phyloP scores from a whole-genome alignment of 768 basidiomycete genomes.

The Suillus occidentalis region DNA sequence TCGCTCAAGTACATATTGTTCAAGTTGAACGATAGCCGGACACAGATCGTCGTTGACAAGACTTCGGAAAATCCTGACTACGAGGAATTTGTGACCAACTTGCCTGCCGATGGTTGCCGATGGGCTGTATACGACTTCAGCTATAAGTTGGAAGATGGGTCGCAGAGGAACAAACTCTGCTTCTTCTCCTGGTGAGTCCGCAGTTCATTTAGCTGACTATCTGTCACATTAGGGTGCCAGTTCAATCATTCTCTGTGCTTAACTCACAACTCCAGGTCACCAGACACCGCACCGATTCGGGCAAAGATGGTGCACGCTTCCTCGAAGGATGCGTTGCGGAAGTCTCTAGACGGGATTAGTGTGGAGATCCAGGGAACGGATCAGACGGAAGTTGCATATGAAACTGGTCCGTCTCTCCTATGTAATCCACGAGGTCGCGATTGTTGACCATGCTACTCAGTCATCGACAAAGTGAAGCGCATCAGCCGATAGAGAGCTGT shows the following conservation, averaged over 20 bases:
- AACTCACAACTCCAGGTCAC: constrained; percentile 57
- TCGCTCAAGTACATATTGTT: constrained; percentile 85
- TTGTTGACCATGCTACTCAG: neutral
- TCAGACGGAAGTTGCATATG: constrained; percentile 65
- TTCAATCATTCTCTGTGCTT: neutral
- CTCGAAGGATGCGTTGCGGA: constrained; percentile 79
- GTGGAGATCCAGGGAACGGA: constrained; percentile 89
- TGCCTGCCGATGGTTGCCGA: constrained; percentile 75
- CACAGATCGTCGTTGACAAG: constrained; percentile 81
- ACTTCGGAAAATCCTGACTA: constrained; percentile 51
- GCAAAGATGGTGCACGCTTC: constrained; percentile 93
- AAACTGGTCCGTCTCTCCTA: constrained; percentile 52
- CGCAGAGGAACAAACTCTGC: constrained; percentile 79
- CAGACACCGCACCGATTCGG: constrained; percentile 82
- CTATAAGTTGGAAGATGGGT: constrained; percentile 67
- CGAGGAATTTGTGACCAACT: constrained; percentile 68
- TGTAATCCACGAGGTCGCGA: neutral
- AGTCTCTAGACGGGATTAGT: constrained; percentile 70
- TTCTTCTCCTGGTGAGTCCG: constrained; percentile 84
- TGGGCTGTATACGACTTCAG: constrained; percentile 96
- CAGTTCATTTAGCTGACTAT: neutral
- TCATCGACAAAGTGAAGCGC: neutral
- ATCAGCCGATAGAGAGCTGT: neutral
- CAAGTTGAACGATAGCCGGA: constrained; percentile 55
- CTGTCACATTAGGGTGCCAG: neutral